Conservation (phyloP, 352 stramenopile genomes). For the Globisporangium recalcitrans region DNA sequence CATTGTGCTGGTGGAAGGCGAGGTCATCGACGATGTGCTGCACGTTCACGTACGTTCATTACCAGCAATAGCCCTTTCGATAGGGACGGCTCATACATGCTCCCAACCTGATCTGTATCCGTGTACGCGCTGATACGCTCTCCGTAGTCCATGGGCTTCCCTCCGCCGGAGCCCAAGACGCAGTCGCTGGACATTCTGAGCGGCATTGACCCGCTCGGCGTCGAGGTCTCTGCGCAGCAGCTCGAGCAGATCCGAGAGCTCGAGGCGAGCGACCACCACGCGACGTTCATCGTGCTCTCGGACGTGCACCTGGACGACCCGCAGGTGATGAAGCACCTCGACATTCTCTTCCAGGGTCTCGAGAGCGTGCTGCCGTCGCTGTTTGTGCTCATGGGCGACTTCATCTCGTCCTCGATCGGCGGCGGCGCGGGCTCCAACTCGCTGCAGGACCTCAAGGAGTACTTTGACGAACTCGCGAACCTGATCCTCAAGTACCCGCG, state of each 20-base stretch:
- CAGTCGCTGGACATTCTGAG: constrained; percentile 72
- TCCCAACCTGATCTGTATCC: background rate
- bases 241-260: constrained; percentile 72
- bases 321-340: constrained; percentile 85
- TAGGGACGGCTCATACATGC: background rate
- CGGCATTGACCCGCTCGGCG: constrained; percentile 72
- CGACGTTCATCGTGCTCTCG: constrained; percentile 91
- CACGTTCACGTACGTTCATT: constrained; percentile 71
- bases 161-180: constrained; percentile 80
- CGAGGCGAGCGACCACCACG: constrained; percentile 77
- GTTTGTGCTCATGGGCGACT: constrained; percentile 94
- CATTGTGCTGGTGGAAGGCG: constrained; percentile 90
- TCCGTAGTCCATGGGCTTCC: constrained; percentile 83
- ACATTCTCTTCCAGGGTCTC: constrained; percentile 87
- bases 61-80: background rate
- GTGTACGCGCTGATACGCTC: background rate
- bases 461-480: constrained; percentile 86
- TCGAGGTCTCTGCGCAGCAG: constrained; percentile 79
- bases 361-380: constrained; percentile 69
- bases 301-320: constrained; percentile 93
- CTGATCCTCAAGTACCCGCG: constrained; percentile 87
- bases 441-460: constrained; percentile 79
- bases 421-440: constrained; percentile 57
- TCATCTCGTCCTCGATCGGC: constrained; percentile 79
- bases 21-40: constrained; percentile 90